Evolutionary conservation across 208 protist species (phyloP), one percentile per base, ranked within the genome.

Genomic region (Trypanosoma theileri): DNA sequence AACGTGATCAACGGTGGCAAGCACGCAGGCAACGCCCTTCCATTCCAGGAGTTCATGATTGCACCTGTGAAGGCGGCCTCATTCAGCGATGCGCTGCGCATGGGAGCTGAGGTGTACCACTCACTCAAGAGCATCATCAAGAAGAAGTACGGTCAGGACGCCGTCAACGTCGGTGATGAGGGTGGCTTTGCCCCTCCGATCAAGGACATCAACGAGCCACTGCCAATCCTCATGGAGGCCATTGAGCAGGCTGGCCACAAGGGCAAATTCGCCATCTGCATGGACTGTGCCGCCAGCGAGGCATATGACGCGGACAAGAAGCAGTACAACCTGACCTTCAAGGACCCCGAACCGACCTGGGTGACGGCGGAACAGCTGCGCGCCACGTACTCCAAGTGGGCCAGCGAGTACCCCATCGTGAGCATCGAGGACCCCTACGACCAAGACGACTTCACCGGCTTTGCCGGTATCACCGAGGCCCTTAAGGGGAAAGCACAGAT

Each of bases 1-100:
- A 99, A 99, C 86, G 96, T 99, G 61, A 99, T 99, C 85, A 99
- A 99, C 90, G 99, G 99, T 66, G 98, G 98, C 73, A 94, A 88
- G 64, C 98, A 99, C 80, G 98, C 98, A 44, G 99, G 98, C 64
- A 99, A 99, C 81, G 84, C 87, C 63, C 73, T 94, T 35, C 86
- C 85, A 22, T 94, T 94, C 75, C 88, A 94, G 91, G 99, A 99
- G 88, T 99, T 99, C 84, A 99, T 99, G 98, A 98, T 99, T 70
- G 80, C 96, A 14, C 98, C 99, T 45, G 81, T 89, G 55, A 97
- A 98, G 69, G 98, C 98, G 8, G 59, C 69, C 58, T 86, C 59
- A 48, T 99, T 99, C 93, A 79, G 72, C 75, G 96, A 99, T 67
- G 97, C 93, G 24, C 83, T 99, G 70, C 87, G 93, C 75, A 98